phyloP scores from a whole-genome alignment of 805 yeast species.

The Nakazawaea pomicola region DNA sequence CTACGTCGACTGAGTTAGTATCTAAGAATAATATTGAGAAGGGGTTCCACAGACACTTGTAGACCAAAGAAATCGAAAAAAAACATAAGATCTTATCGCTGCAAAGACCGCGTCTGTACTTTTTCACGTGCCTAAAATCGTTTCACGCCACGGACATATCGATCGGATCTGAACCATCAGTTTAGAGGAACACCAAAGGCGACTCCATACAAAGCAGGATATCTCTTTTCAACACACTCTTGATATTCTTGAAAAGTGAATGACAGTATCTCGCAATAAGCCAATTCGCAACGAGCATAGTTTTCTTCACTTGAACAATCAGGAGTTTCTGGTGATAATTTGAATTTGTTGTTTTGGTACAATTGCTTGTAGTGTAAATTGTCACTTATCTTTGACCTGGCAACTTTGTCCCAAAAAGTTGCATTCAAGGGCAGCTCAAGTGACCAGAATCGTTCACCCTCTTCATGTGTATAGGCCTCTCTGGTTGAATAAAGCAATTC shows the following conservation, averaged over 20 bases:
- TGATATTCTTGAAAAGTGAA: conserved; percentile 9
- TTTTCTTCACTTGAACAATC: conserved; percentile 17
- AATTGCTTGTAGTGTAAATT: conserved; percentile 31
- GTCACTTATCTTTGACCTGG: conserved; percentile 18
- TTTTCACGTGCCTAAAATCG: no score
- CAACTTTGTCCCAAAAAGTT: conserved; percentile 33
- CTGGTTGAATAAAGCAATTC: conserved; percentile 34
- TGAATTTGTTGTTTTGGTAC: conserved; percentile 29
- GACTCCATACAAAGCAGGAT: conserved; percentile 3
- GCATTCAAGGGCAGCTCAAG: conserved; percentile 32
- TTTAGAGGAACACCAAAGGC: background rate
- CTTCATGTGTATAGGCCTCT: conserved; percentile 24
- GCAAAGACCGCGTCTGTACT: no score
- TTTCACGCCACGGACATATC: conserved; percentile 10
- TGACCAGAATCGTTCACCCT: conserved; percentile 33
- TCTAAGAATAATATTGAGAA: no score
- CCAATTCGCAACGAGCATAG: conserved; percentile 4
- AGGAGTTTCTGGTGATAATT: conserved; percentile 31
- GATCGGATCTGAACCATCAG: background rate
- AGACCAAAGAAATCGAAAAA: no score
- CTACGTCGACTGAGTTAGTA: no score
- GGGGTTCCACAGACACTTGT: no score
- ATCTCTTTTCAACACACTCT: conserved; percentile 6
- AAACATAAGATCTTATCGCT: no score
- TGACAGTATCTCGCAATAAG: conserved; percentile 9